A percentile compares a stretch with the other conserved stretches of the same genome.
phyloP scores from a whole-genome alignment of 805 yeast species.

The Saturnispora bothae region DNA sequence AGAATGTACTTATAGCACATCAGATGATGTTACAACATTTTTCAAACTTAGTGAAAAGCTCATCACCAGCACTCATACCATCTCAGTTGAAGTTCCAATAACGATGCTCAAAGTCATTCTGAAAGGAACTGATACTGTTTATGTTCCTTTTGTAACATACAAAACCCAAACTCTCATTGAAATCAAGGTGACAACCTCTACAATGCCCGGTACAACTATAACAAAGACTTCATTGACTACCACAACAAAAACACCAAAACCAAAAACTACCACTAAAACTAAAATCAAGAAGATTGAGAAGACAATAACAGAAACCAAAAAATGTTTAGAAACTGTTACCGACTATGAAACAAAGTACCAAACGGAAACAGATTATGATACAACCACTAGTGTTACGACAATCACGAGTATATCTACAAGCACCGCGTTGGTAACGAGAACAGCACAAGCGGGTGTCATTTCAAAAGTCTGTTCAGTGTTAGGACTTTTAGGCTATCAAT shows the following conservation, averaged over 20 bases:
- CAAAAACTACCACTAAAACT: neutral
- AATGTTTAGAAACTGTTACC: slow-evolving; percentile 14
- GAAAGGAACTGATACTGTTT: neutral
- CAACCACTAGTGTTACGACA: slow-evolving; percentile 10
- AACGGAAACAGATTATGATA: neutral
- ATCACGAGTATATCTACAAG: slow-evolving; percentile 6
- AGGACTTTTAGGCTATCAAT: slow-evolving; percentile 7
- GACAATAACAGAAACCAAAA: slow-evolving; percentile 13
- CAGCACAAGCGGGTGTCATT: slow-evolving; percentile 3
- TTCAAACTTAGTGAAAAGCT: neutral
- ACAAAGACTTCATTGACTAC: neutral
- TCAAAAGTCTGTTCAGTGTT: neutral
- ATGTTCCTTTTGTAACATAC: neutral
- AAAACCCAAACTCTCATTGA: neutral
- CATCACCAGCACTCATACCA: neutral
- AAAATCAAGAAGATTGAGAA: slow-evolving; percentile 9
- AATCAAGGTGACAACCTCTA: neutral
- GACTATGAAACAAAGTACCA: slow-evolving; percentile 13
- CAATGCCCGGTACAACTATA: neutral
- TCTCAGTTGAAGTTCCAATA: neutral
- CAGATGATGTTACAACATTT: slow-evolving; percentile 3
- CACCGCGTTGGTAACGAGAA: slow-evolving; percentile 5
- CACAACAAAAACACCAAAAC: neutral
- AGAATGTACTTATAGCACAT: neutral
- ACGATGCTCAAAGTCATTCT: neutral